A percentile compares a stretch with the other conserved stretches of the same genome.
Conservation (phyloP, 345 rosid species). For the Mangifera indica region DNA sequence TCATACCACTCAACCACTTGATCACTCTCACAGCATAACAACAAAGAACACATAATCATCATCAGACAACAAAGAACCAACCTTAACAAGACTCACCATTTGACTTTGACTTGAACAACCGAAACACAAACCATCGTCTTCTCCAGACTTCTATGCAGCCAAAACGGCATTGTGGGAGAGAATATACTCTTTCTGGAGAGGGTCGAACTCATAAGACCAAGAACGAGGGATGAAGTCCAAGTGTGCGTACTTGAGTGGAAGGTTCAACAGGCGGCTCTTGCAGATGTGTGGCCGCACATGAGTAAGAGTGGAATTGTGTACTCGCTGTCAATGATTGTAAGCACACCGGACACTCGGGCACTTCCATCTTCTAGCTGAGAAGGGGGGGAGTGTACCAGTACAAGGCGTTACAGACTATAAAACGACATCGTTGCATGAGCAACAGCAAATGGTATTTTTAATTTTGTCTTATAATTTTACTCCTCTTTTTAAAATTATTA, state of each 20-base stretch:
- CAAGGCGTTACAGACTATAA: too few relatives aligned
- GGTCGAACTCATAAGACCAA: slow-evolving; percentile 69
- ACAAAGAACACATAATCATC: slow-evolving; percentile 47
- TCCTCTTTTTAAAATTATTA: background rate
- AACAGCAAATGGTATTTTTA: too few relatives aligned
- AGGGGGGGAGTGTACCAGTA: too few relatives aligned
- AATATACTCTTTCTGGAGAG: slow-evolving; percentile 59
- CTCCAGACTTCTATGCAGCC: slow-evolving; percentile 12
- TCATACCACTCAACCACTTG: slow-evolving; percentile 53
- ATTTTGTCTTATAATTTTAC: background rate
- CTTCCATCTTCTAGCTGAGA: slow-evolving; percentile 23
- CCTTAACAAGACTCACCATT: slow-evolving; percentile 50
- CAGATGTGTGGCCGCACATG: slow-evolving; percentile 78
- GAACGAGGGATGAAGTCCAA: slow-evolving; percentile 40
- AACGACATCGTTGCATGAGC: slow-evolving; percentile 15
- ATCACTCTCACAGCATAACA: slow-evolving; percentile 49
- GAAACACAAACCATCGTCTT: slow-evolving; percentile 16
- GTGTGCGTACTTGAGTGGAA: slow-evolving; percentile 52
- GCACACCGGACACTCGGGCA: slow-evolving; percentile 91
- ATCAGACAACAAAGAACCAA: slow-evolving; percentile 34
- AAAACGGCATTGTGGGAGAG: slow-evolving; percentile 44
- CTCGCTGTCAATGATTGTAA: slow-evolving; percentile 58
- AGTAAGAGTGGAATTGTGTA: slow-evolving; percentile 74
- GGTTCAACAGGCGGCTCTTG: slow-evolving; percentile 59
- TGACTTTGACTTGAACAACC: slow-evolving; percentile 18